phyloP scores from a whole-genome alignment of 73 alveolate genomes.

The Blepharisma stoltei region DNA sequence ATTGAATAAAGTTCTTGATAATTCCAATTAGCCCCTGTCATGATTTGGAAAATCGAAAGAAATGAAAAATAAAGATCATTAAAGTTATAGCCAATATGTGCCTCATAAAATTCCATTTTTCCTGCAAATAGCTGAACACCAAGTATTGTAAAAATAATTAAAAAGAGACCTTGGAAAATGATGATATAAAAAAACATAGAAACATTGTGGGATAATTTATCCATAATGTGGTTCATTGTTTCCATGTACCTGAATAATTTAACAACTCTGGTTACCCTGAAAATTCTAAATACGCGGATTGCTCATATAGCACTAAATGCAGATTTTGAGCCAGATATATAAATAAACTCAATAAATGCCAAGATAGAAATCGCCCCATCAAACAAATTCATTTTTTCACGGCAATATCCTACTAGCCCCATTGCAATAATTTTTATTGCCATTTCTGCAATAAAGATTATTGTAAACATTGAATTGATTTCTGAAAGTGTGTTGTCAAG shows the following conservation, averaged over 20 bases:
- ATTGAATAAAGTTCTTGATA: constrained; percentile 32
- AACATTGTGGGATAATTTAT: constrained; percentile 51
- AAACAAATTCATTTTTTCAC: constrained; percentile 67
- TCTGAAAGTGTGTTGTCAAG: neutral
- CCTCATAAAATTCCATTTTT: constrained; percentile 48
- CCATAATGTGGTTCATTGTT: constrained; percentile 76
- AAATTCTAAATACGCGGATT: constrained; percentile 85
- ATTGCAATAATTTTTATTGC: constrained; percentile 64
- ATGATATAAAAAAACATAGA: constrained; percentile 47
- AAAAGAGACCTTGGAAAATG: constrained; percentile 76
- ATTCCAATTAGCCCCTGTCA: constrained; percentile 74
- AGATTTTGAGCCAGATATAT: constrained; percentile 40
- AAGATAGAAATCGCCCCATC: constrained; percentile 85
- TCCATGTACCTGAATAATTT: constrained; percentile 88
- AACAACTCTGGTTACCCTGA: constrained; percentile 94
- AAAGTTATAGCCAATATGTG: constrained; percentile 70
- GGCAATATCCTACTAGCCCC: constrained; percentile 56
- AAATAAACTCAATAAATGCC: constrained; percentile 79
- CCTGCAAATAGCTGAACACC: constrained; percentile 95
- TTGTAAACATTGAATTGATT: constrained; percentile 1
- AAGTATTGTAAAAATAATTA: constrained; percentile 84
- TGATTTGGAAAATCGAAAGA: constrained; percentile 37
- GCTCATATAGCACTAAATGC: constrained; percentile 66
- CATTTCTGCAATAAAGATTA: constrained; percentile 56
- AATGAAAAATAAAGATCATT: constrained; percentile 80